A percentile compares a stretch with the other conserved stretches of the same genome.
These are phyloP conservation scores for Tricholoma bakamatsutake DNA, from an alignment of 768 basidiomycete species.

Conservation along the genomic window DNA sequence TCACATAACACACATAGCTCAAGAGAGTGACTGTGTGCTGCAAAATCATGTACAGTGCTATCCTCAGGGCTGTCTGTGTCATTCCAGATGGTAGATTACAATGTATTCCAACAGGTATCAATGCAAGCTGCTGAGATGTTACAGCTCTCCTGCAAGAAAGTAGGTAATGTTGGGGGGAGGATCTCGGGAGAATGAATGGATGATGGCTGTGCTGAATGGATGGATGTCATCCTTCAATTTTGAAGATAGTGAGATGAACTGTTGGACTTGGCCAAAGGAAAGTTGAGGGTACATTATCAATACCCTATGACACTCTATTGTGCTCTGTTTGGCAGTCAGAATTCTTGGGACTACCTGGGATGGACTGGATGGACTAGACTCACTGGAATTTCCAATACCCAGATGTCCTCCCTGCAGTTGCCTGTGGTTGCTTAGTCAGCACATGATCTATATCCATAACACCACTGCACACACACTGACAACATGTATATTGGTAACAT, in stretches of 20 bases:
- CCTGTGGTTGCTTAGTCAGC: too few relatives aligned
- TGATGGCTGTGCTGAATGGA: too few relatives aligned
- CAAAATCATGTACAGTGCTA: too few relatives aligned
- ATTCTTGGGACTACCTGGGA: background rate
- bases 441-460: too few relatives aligned
- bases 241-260: too few relatives aligned
- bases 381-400: background rate
- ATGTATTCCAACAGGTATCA: background rate
- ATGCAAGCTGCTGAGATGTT: too few relatives aligned
- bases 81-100: background rate
- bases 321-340: background rate
- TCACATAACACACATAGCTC: background rate
- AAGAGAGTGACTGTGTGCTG: background rate
- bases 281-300: background rate
- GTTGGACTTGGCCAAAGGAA: background rate
- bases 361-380: background rate
- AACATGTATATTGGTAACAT: too few relatives aligned
- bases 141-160: background rate
- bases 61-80: too few relatives aligned
- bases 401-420: too few relatives aligned
- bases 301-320: background rate
- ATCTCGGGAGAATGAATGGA: background rate
- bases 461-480: too few relatives aligned
- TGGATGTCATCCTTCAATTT: too few relatives aligned
- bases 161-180: background rate